Evolutionary conservation across 345 rosid species (phyloP).

Genomic region (Hevea brasiliensis): DNA sequence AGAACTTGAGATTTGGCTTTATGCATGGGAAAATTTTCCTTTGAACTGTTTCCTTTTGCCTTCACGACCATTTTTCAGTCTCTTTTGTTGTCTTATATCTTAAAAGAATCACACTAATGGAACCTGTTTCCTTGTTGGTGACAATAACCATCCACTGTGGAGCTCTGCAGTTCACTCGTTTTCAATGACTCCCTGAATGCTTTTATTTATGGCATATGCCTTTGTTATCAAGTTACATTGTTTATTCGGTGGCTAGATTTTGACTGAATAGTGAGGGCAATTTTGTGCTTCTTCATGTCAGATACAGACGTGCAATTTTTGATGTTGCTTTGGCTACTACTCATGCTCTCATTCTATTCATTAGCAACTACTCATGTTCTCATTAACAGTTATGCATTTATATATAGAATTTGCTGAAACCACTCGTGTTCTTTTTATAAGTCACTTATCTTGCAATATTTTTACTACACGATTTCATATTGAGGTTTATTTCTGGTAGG

Average conservation of each 20-base stretch:
- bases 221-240: neutral
- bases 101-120: neutral
- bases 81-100: neutral
- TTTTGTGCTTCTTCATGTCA: neutral
- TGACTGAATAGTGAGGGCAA: neutral
- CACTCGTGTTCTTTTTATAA: neutral
- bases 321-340: neutral
- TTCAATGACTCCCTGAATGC: neutral
- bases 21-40: neutral
- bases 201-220: neutral
- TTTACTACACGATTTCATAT: neutral
- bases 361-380: neutral
- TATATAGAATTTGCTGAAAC: neutral
- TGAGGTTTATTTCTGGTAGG: constrained; percentile 47
- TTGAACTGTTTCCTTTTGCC: neutral
- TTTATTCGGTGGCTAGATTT: neutral
- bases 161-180: neutral
- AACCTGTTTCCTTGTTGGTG: neutral
- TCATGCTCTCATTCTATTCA: neutral
- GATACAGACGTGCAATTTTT: neutral
- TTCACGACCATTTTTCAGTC: neutral
- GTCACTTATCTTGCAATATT: neutral
- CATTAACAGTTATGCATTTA: neutral
- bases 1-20: neutral
- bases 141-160: neutral